These are phyloP conservation scores for Calycina marina DNA, from an alignment of 2,329 filamentous ascomycete species.

Conservation along the genomic window DNA sequence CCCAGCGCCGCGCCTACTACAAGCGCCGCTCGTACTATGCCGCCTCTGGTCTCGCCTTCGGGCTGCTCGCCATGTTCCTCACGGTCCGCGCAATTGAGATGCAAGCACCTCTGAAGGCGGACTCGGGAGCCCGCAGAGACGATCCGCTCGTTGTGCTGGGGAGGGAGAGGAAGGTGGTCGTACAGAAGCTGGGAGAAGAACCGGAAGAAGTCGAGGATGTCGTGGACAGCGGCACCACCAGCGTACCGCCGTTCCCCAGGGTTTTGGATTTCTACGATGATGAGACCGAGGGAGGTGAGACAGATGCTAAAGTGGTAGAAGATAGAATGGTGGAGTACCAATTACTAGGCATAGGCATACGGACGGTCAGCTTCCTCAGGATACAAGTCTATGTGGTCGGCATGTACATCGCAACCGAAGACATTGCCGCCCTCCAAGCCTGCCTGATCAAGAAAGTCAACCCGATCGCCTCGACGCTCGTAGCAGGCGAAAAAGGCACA, in stretches of 20 bases:
- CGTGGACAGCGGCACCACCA: slow-evolving; percentile 20
- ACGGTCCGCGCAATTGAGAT: slow-evolving; percentile 19
- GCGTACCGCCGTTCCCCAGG: slow-evolving; percentile 20
- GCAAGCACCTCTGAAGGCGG: slow-evolving; percentile 9
- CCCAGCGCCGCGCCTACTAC: slow-evolving; percentile 14
- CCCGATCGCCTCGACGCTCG: slow-evolving; percentile 64
- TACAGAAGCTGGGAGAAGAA: slow-evolving; percentile 19
- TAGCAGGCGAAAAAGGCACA: slow-evolving; percentile 64
- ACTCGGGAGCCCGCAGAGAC: slow-evolving; percentile 10
- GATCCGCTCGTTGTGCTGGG: slow-evolving; percentile 19
- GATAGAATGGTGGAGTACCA: slow-evolving; percentile 53
- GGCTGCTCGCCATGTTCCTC: slow-evolving; percentile 20
- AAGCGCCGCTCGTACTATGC: slow-evolving; percentile 20
- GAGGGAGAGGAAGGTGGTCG: slow-evolving; percentile 17
- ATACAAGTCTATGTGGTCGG: slow-evolving; percentile 94
- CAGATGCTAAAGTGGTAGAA: slow-evolving; percentile 5
- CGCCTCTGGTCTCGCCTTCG: slow-evolving; percentile 14
- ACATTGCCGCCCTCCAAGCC: slow-evolving; percentile 68
- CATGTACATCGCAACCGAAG: slow-evolving; percentile 73
- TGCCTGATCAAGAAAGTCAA: slow-evolving; percentile 64
- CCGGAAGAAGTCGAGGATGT: slow-evolving; percentile 26
- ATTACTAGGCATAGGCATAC: slow-evolving; percentile 72
- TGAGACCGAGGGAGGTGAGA: slow-evolving; percentile 4
- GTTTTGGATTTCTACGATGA: slow-evolving; percentile 17
- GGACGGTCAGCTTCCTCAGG: slow-evolving; percentile 76